These are phyloP conservation scores for Xylaria sp. DNA, from an alignment of 2,329 filamentous ascomycete species.

Conservation along the genomic window DNA sequence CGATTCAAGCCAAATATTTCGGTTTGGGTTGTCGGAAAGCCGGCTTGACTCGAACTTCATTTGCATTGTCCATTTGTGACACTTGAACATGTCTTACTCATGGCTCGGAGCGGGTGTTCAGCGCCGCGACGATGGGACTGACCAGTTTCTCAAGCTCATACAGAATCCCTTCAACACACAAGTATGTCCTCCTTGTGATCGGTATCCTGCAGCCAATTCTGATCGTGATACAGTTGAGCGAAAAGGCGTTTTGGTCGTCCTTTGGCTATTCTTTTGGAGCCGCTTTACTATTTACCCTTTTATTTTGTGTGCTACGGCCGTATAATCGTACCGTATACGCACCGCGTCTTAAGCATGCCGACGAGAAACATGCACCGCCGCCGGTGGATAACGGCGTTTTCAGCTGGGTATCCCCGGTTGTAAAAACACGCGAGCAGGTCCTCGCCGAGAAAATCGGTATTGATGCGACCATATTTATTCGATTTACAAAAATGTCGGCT, in stretches of 20 bases:
- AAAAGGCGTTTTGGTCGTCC: conserved; percentile 70
- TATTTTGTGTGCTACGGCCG: conserved; percentile 87
- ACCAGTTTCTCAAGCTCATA: conserved; percentile 59
- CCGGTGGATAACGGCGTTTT: conserved; percentile 83
- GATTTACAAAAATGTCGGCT: conserved; percentile 87
- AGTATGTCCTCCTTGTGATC: conserved; percentile 48
- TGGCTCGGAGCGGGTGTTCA: conserved; percentile 11
- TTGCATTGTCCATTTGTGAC: neutral
- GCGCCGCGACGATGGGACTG: conserved; percentile 37
- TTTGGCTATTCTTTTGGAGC: conserved; percentile 80
- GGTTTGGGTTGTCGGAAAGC: neutral
- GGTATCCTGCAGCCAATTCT: neutral
- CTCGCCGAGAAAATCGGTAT: conserved; percentile 83
- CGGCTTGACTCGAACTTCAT: neutral
- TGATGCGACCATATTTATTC: conserved; percentile 87
- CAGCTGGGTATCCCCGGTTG: conserved; percentile 83
- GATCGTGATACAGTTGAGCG: conserved; percentile 20
- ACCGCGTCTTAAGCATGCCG: conserved; percentile 88
- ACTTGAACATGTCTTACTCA: conserved; percentile 20
- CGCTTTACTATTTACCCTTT: conserved; percentile 74
- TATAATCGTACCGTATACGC: conserved; percentile 83
- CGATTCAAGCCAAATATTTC: neutral
- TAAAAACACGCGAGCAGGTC: conserved; percentile 79
- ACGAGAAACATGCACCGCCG: conserved; percentile 69
- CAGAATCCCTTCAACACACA: conserved; percentile 59